Conservation (phyloP, 2,329 filamentous ascomycete species). For the Lasiodiplodia theobromae region DNA sequence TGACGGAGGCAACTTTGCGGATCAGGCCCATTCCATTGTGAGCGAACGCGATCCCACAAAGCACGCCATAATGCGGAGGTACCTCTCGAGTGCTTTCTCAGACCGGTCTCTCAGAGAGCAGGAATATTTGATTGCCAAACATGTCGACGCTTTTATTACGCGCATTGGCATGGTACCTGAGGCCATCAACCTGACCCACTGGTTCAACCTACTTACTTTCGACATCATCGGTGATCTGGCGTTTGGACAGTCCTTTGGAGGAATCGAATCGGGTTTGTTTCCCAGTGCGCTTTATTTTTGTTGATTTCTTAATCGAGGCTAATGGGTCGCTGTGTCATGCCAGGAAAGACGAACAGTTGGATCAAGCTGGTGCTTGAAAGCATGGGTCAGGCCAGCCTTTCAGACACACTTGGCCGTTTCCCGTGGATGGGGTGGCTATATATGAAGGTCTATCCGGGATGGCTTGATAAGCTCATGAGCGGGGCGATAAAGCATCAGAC, state of each 20-base stretch:
- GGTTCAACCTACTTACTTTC: conserved; percentile 33
- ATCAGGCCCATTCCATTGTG: neutral
- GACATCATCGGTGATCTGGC: too few species aligned
- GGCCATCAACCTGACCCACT: neutral
- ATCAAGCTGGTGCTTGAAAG: too few species aligned
- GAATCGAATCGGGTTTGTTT: too few species aligned
- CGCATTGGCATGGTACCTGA: neutral
- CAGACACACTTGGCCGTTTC: too few species aligned
- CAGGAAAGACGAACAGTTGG: too few species aligned
- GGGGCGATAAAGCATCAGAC: too few species aligned
- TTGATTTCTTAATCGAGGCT: conserved; percentile 30
- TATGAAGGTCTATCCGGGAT: too few species aligned
- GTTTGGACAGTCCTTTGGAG: conserved; percentile 56
- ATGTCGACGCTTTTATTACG: neutral
- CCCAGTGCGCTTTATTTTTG: conserved; percentile 14
- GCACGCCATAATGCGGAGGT: neutral
- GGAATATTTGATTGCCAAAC: neutral
- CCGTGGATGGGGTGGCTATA: too few species aligned
- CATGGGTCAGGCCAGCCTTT: too few species aligned
- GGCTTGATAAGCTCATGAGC: too few species aligned
- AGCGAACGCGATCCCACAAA: neutral
- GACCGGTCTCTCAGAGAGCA: neutral
- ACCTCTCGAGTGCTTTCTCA: neutral
- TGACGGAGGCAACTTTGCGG: neutral
- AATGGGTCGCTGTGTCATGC: neutral